These are phyloP conservation scores for Micromonas pusilla DNA, from an alignment of 139 green algal genomes.

Conservation along the genomic window DNA sequence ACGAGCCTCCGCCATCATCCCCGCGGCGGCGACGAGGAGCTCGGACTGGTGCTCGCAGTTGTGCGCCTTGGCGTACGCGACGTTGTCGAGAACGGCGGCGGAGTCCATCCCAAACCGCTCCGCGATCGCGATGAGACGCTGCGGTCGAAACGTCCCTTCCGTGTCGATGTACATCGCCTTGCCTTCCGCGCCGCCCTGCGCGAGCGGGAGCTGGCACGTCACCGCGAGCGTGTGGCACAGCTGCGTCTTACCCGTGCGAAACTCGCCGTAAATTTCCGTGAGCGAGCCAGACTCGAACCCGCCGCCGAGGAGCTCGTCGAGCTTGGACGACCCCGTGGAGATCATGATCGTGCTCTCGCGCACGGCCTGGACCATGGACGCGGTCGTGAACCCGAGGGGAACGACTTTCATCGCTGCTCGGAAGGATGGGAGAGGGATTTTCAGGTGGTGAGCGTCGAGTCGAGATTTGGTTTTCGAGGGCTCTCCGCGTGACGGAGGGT, in stretches of 20 bases:
- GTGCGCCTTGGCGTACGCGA: conserved; percentile 93
- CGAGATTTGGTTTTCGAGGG: background rate
- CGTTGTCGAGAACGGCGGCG: conserved; percentile 93
- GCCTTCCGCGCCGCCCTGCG: conserved; percentile 89
- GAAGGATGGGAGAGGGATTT: background rate
- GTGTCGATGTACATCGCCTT: conserved; percentile 99
- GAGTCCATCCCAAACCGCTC: conserved; percentile 76
- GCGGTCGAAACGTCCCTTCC: conserved; percentile 88
- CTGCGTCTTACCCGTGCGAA: conserved; percentile 92
- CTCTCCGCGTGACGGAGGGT: background rate
- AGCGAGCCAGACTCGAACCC: conserved; percentile 95
- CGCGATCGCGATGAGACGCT: conserved; percentile 84
- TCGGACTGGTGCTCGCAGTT: conserved; percentile 96
- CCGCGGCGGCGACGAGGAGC: conserved; percentile 77
- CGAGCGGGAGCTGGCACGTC: conserved; percentile 79
- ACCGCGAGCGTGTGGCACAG: conserved; percentile 96
- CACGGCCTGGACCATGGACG: conserved; percentile 67
- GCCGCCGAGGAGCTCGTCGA: conserved; percentile 85
- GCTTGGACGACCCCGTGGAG: conserved; percentile 79
- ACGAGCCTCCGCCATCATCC: conserved; percentile 85
- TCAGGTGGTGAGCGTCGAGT: background rate
- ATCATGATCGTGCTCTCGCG: conserved; percentile 76
- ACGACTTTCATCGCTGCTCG: conserved; percentile 77
- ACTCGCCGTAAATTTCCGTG: conserved; percentile 98
- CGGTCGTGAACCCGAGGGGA: conserved; percentile 91